These are phyloP conservation scores for Elasticomyces elasticus DNA, from an alignment of 495 filamentous ascomycete species.

Conservation along the genomic window DNA sequence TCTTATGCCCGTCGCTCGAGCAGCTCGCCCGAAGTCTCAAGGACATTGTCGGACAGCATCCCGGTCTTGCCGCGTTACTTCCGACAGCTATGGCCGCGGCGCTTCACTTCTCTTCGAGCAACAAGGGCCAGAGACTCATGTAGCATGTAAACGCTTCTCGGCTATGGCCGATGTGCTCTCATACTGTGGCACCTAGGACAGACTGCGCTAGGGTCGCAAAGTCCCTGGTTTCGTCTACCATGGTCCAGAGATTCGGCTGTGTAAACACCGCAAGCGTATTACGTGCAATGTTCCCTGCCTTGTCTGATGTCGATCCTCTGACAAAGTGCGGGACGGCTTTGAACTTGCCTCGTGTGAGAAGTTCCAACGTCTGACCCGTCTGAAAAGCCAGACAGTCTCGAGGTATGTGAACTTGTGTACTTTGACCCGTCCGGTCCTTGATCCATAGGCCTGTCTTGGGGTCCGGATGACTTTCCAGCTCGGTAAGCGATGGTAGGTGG, in stretches of 20 bases:
- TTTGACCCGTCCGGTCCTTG: constrained; percentile 63
- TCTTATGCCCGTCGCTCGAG: no score
- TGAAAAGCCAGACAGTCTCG: constrained; percentile 88
- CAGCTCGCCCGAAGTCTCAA: no score
- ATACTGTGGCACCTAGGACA: constrained; percentile 44
- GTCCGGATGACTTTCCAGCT: constrained; percentile 66
- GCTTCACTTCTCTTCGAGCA: no score
- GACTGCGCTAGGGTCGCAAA: constrained; percentile 86
- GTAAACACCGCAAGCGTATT: constrained; percentile 97
- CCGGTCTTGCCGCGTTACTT: no score
- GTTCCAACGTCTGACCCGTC: constrained; percentile 82
- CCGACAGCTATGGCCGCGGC: no score
- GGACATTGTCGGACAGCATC: no score
- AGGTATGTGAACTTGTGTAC: constrained; percentile 82
- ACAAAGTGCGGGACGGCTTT: constrained; percentile 96
- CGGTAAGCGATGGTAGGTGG: constrained; percentile 43
- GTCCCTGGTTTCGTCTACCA: constrained; percentile 62
- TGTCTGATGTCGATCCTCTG: constrained; percentile 47
- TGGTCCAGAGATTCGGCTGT: constrained; percentile 84
- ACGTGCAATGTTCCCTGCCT: constrained; percentile 52
- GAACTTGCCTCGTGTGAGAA: constrained; percentile 81
- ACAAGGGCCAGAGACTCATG: no score
- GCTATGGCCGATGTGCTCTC: not conserved
- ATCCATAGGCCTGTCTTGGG: constrained; percentile 83
- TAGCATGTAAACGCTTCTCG: not conserved